phyloP scores from a whole-genome alignment of 352 stramenopile genomes.

The Pythium monospermum region DNA sequence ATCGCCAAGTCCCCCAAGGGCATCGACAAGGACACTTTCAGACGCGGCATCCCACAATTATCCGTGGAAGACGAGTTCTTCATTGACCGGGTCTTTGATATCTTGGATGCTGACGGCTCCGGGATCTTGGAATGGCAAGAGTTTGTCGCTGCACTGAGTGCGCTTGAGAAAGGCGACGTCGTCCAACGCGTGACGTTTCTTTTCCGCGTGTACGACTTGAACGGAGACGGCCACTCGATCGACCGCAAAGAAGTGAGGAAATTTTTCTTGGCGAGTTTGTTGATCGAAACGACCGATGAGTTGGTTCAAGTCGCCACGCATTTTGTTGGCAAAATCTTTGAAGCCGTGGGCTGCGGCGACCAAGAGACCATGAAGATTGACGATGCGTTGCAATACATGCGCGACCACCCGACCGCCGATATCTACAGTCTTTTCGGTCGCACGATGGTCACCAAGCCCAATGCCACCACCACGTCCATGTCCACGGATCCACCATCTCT shows the following conservation, averaged over 20 bases:
- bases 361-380: conserved; percentile 35
- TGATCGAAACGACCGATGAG: conserved; percentile 35
- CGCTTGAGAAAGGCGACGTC: conserved; percentile 56
- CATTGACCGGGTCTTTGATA: conserved; percentile 61
- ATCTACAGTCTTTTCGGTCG: conserved; percentile 62
- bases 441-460: conserved; percentile 46
- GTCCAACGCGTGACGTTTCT: conserved; percentile 51
- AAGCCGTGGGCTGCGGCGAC: conserved; percentile 32
- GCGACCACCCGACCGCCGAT: conserved; percentile 37
- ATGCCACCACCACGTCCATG: too few species aligned
- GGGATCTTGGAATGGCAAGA: conserved; percentile 66
- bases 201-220: conserved; percentile 75
- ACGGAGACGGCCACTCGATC: conserved; percentile 48
- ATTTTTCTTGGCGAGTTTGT: conserved; percentile 60
- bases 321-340: conserved; percentile 65
- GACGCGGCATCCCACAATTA: conserved; percentile 51
- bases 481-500: too few species aligned
- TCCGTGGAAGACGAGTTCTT: conserved; percentile 70
- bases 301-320: conserved; percentile 45
- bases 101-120: conserved; percentile 56
- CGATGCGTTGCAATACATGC: conserved; percentile 47
- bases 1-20: conserved; percentile 39
- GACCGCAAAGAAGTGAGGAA: conserved; percentile 46
- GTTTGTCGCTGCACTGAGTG: conserved; percentile 63
- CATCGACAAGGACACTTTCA: conserved; percentile 64